These are phyloP conservation scores for Nemania bipapillata DNA, from an alignment of 2,329 filamentous ascomycete species.

Conservation along the genomic window DNA sequence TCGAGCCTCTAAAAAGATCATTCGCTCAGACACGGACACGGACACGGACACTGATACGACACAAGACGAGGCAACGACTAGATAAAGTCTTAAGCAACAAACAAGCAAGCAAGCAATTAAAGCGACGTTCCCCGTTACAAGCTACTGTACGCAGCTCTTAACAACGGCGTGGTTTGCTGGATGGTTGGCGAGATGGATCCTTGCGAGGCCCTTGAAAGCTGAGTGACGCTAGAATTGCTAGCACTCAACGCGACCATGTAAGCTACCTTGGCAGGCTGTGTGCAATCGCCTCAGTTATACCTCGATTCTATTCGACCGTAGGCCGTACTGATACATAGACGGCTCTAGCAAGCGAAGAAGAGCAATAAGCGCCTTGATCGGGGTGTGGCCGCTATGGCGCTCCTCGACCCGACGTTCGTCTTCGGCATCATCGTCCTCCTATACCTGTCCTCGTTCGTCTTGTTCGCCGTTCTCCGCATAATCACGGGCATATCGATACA, in stretches of 20 bases:
- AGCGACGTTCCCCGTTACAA: background rate
- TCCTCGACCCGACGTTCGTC: constrained; percentile 81
- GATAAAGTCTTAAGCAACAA: background rate
- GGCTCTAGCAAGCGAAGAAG: constrained; percentile 39
- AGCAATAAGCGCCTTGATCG: constrained; percentile 46
- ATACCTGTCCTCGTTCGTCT: constrained; percentile 90
- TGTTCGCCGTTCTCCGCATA: constrained; percentile 92
- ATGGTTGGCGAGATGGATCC: constrained; percentile 45
- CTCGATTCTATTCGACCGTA: background rate
- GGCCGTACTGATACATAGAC: constrained; percentile 24
- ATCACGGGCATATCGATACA: constrained; percentile 95
- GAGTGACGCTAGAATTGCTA: constrained; percentile 46
- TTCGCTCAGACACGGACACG: background rate
- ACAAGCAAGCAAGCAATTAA: background rate
- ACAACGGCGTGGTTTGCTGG: constrained; percentile 15
- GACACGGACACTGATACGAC: too few species aligned
- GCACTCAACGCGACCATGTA: constrained; percentile 42
- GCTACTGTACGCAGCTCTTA: constrained; percentile 12
- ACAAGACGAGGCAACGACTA: background rate
- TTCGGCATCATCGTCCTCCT: constrained; percentile 85
- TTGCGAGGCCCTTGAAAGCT: constrained; percentile 34
- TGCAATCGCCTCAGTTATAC: background rate
- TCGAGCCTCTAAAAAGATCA: background rate
- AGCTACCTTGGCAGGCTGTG: constrained; percentile 25
- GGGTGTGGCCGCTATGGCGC: constrained; percentile 64